Base-by-base conservation (phyloP, 345 rosid species). In the Trapa bicornis region DNA sequence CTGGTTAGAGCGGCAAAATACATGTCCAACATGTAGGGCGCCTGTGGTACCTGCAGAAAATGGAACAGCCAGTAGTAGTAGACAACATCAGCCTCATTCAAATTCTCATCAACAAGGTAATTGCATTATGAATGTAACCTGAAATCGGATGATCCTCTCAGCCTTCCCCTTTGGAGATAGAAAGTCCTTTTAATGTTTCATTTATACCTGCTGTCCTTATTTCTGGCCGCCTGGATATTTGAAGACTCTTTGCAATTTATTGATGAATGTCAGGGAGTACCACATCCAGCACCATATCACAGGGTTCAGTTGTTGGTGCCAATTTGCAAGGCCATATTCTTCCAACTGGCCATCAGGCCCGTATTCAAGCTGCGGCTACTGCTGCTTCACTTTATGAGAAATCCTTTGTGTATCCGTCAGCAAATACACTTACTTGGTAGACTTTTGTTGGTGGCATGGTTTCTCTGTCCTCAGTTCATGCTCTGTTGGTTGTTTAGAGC, bases 21-120 rank as follows among this genome's bases (percentile, higher is more conserved):
- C 98, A 17, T 93, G 98, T 62, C 98, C 98, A 43, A 93, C 97
- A 43, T 93, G 97, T 80, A 86, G 97, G 75, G 97, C 97, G 4
- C 80, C 79, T 35, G 96, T 93, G 78, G 90, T 88, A 53, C 96
- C 96, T 42, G 73, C 97, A 76, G 96, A 90, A 71, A 84, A 69
- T 80, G 82, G 81, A 70, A 69, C 87, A 75, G 77, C 71, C 73
- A 67, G 88, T n/a, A 57, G 81, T 13, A 79, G 82, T 64, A 87
- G 81, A 56, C 98, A 85, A 70, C 84, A 76, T 71, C 94, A 78
- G 68, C 64, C 85, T 61, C 82, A 74, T 35, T 66, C 87, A 66
- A 84, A 73, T 73, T 58, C 78, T 74, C 76, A 73, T 60, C 89
- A 76, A 68, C 86, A 83, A 29, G 93, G 97, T 75, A 60, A 73